Evolutionary conservation across 345 rosid genomes (phyloP).

Genomic region (Toxicodendron radicans): DNA sequence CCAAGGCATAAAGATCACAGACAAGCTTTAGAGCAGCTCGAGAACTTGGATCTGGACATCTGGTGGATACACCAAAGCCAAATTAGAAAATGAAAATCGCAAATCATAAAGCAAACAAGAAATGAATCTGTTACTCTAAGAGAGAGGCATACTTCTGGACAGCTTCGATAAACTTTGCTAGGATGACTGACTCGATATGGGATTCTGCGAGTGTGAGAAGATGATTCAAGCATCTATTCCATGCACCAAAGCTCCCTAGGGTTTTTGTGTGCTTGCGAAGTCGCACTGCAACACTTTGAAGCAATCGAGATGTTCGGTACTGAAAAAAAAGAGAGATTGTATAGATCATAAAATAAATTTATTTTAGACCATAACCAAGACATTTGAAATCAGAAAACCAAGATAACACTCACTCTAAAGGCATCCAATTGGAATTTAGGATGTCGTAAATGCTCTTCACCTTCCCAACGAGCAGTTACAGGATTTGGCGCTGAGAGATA

Average conservation of each 20-base stretch:
- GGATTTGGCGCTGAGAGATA: conserved; percentile 97
- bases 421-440: conserved; percentile 97
- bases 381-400: conserved; percentile 10
- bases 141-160: conserved; percentile 64
- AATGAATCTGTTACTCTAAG: background rate
- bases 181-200: conserved; percentile 91
- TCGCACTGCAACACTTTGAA: conserved; percentile 82
- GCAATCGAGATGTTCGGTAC: conserved; percentile 95
- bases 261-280: conserved; percentile 76
- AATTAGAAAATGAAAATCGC: conserved; percentile 16
- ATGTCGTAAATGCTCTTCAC: conserved; percentile 85
- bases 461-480: conserved; percentile 92
- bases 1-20: conserved; percentile 95
- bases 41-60: conserved; percentile 77
- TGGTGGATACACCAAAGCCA: conserved; percentile 16
- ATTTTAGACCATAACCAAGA: background rate
- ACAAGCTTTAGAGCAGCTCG: conserved; percentile 79
- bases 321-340: conserved; percentile 30
- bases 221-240: conserved; percentile 99
- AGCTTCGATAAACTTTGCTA: conserved; percentile 83
- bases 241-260: conserved; percentile 92
- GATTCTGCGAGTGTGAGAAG: conserved; percentile 96
- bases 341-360: background rate
- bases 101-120: background rate
- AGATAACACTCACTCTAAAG: conserved; percentile 67